Evolutionary conservation across 2,329 filamentous ascomycete genomes (phyloP), one percentile per base, ranked within the genome.

Genomic region (Aspergillus cejpii): DNA sequence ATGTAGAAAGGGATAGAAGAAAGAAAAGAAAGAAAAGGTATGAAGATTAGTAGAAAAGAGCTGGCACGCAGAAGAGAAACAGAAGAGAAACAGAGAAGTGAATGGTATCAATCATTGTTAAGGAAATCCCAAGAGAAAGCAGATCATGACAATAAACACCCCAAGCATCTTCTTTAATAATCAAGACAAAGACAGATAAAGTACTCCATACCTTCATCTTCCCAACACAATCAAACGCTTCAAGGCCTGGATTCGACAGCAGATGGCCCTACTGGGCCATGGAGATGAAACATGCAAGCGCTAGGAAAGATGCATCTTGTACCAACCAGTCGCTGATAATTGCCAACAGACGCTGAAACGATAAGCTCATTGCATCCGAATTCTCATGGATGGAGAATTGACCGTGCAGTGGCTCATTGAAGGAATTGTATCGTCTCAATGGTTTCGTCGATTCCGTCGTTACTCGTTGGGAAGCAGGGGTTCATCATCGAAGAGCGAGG

Each of bases 221-320:
- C 29, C 47, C 51, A 50, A 55, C 47, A 55, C 52, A 33, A 41
- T 47, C 42, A 38, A 40, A 37, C 15, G 33, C 17, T 37, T 40
- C 34, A 41, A 39, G 36, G 19, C 19, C 21, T 37, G 34, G 40
- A 15, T 34, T 28, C 43, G 24, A 31, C 40, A 47, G 36, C 33
- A 23, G 31, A 28, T 31, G 28, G 28, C 28, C n/a, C 28, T 7
- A 12, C 31, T 20, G 17, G 23, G 7, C 31, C 31, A n/a, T 34
- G 15, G 17, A 12, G 10, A 2, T 34, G 31, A 34, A 34, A 34
- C 31, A 17, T 15, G 14, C 2, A 34, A 11, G 17, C 31, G 31
- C 31, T 34, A 8, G 31, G 31, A n/a, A 34, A 8, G 31, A 17
- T 5, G 17, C 31, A 34, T n/a, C 3, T 34, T 34, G 31, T 17